These are phyloP conservation scores for Ceratocystis cacaofunesta DNA, from an alignment of 2,329 filamentous ascomycete genomes.

Conservation along the genomic window DNA sequence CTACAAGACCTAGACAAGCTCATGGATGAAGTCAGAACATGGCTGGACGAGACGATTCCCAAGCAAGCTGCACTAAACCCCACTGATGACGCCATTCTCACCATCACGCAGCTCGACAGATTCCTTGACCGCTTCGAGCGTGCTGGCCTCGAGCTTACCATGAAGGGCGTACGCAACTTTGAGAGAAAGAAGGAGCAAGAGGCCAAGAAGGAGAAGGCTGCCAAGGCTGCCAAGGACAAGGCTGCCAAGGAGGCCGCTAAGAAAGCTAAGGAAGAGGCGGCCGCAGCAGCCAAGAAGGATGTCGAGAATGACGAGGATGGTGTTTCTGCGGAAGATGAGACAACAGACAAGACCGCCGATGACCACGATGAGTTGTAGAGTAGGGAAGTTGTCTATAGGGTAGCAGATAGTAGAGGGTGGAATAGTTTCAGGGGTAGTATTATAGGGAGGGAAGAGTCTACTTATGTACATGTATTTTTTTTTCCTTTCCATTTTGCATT, in stretches of 20 bases:
- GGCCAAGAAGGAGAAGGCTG: constrained; percentile 32
- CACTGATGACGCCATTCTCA: constrained; percentile 61
- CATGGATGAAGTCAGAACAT: constrained; percentile 48
- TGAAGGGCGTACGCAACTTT: constrained; percentile 48
- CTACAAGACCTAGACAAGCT: constrained; percentile 48
- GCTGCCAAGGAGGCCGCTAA: constrained; percentile 26
- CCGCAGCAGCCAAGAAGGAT: constrained; percentile 25
- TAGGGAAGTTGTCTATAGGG: neutral
- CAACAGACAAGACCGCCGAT: constrained; percentile 32
- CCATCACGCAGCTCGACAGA: constrained; percentile 53
- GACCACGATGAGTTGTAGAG: constrained; percentile 21
- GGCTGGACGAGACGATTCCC: constrained; percentile 58
- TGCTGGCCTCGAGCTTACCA: constrained; percentile 52
- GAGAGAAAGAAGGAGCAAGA: constrained; percentile 33
- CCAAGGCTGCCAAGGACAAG: constrained; percentile 29
- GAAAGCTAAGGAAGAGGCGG: constrained; percentile 26
- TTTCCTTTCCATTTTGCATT: neutral
- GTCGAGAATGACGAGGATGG: constrained; percentile 20
- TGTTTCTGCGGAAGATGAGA: constrained; percentile 21
- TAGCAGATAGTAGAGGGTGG: too few species aligned
- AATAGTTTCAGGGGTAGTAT: too few species aligned
- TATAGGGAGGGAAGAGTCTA: neutral
- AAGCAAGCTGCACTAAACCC: constrained; percentile 55
- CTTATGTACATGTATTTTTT: neutral
- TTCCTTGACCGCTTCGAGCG: constrained; percentile 59